Base-by-base conservation (phyloP, 768 basidiomycete genomes). In the Harrya chromipes region DNA sequence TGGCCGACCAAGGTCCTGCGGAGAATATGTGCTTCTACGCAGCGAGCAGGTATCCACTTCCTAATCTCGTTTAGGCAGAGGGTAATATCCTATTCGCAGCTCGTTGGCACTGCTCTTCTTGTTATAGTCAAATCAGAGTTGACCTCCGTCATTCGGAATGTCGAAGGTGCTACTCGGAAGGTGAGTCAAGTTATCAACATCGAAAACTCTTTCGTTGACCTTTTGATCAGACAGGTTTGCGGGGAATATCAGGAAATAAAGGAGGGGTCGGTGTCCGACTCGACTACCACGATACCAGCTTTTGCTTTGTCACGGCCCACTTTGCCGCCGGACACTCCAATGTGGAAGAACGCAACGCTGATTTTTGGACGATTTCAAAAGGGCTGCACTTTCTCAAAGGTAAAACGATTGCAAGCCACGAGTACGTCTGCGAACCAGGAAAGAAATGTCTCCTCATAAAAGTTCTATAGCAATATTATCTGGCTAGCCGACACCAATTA, bases 401-500 rank as follows among this genome's bases (percentile, higher is more conserved):
- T 16, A 94, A 92, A 67, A 87, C 80, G 0, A 94, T 98, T 21
- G 74, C 78, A 16, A 87, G 84, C 59, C 97, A 99, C 54, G 90
- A 97, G 95, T 97, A 69, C 60, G 86, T 70, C 44, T 21, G 19
- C 29, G 33, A 42, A 46, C 16, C 31, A 37, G 34, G 16, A 40
- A 27, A 45, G 54, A 27, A 10, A n/a, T 27, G 20, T 48, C 44
- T 46, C 24, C 29, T 55, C 5, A 58, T 47, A 6, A 44, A 47
- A n/a, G 1, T 40, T 20, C n/a, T 17, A 12, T 58, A 98, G 95
- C 48, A 89, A 94, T 65, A 77, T 97, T 29, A 77, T 98, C 38
- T 98, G 94, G 93, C 74, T 93, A 9, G 94, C 88, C 10, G 97
- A 99, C 67, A 88, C 89, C 42, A 99, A 99, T 64, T 99, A 98